Conservation (phyloP, 108 stramenopile species). For the Nannochloropsis salina region DNA sequence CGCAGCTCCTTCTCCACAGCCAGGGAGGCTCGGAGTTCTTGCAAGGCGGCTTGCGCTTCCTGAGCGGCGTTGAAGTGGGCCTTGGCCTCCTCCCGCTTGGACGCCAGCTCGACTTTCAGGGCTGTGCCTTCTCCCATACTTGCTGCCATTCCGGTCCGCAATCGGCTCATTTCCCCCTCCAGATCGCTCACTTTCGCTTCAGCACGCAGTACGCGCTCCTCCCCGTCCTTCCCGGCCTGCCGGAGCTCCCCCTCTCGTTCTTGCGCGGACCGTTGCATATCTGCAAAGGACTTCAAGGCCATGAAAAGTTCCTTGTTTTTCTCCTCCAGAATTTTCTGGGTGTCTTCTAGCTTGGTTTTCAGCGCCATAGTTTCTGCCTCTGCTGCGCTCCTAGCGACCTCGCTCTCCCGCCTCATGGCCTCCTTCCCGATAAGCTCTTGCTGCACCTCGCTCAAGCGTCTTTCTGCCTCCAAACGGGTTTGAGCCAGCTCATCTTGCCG, state of each 20-base stretch:
- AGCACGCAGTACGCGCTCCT: slow-evolving; percentile 25
- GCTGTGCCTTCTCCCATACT: slow-evolving; percentile 28
- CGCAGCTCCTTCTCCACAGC: slow-evolving; percentile 42
- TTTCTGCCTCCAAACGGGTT: neutral
- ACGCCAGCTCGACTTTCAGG: slow-evolving; percentile 33
- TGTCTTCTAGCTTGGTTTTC: slow-evolving; percentile 15
- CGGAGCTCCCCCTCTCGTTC: slow-evolving; percentile 32
- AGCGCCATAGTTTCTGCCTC: slow-evolving; percentile 31
- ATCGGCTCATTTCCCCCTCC: slow-evolving; percentile 15
- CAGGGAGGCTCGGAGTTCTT: slow-evolving; percentile 29
- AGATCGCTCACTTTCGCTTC: slow-evolving; percentile 37
- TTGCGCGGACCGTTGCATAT: slow-evolving; percentile 28
- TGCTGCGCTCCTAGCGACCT: slow-evolving; percentile 25
- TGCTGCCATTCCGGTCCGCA: slow-evolving; percentile 26
- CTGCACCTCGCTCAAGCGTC: slow-evolving; percentile 22
- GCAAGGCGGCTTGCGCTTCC: neutral
- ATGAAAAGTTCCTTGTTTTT: slow-evolving; percentile 38
- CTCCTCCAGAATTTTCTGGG: slow-evolving; percentile 29
- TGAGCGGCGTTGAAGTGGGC: neutral
- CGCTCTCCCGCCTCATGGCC: slow-evolving; percentile 19
- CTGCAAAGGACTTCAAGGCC: slow-evolving; percentile 37
- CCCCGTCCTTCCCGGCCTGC: slow-evolving; percentile 18
- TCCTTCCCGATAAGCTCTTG: slow-evolving; percentile 26
- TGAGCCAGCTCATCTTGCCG: neutral
- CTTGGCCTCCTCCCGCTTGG: slow-evolving; percentile 36